phyloP scores from a whole-genome alignment of 2,329 filamentous ascomycete species.

The Thermothelomyces thermophilus region DNA sequence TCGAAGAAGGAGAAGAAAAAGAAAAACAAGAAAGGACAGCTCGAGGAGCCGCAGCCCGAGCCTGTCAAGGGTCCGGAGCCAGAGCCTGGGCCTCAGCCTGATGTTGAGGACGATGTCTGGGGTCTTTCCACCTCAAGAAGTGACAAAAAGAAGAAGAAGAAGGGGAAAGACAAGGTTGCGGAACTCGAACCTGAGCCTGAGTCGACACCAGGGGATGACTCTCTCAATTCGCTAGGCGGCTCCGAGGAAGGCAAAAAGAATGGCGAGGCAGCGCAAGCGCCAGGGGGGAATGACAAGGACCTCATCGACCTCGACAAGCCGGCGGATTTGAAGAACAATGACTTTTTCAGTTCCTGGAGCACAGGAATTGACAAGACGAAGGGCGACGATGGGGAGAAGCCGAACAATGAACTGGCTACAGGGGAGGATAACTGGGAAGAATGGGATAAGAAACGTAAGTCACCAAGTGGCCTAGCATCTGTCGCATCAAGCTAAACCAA shows the following conservation, averaged over 20 bases:
- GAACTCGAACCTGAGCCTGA: slow-evolving; percentile 13
- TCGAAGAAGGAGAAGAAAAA: slow-evolving; percentile 15
- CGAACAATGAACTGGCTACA: slow-evolving; percentile 37
- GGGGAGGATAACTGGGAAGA: slow-evolving; percentile 37
- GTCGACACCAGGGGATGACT: slow-evolving; percentile 28
- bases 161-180: slow-evolving; percentile 24
- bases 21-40: slow-evolving; percentile 23
- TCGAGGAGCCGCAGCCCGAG: neutral
- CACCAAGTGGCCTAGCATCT: too few relatives aligned
- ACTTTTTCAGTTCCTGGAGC: slow-evolving; percentile 54
- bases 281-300: slow-evolving; percentile 27
- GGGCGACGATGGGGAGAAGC: slow-evolving; percentile 26
- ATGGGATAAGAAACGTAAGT: slow-evolving; percentile 18
- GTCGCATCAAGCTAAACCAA: slow-evolving; percentile 7
- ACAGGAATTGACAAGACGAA: slow-evolving; percentile 43
- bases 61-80: neutral
- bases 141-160: slow-evolving; percentile 36
- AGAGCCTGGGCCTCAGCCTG: slow-evolving; percentile 15
- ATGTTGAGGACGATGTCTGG: slow-evolving; percentile 22
- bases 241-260: slow-evolving; percentile 32
- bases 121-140: slow-evolving; percentile 26
- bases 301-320: slow-evolving; percentile 34
- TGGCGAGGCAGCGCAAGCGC: slow-evolving; percentile 22
- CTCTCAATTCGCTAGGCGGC: slow-evolving; percentile 27
- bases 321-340: slow-evolving; percentile 35